These are phyloP conservation scores for Aspergillus tamarii DNA, from an alignment of 2,329 filamentous ascomycete species.

Conservation along the genomic window DNA sequence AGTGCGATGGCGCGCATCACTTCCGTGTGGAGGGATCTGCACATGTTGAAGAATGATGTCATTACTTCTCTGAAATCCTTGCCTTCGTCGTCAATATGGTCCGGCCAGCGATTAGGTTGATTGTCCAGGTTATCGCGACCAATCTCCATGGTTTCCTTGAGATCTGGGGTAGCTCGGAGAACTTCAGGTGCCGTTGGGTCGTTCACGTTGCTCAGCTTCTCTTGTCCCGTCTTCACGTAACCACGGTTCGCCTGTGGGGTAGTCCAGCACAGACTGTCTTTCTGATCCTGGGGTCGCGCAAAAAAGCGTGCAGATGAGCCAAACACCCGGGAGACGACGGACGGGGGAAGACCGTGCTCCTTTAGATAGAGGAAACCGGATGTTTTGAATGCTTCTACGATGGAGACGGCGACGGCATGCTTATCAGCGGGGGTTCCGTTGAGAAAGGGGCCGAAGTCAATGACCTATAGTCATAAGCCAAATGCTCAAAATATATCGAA, in stretches of 20 bases:
- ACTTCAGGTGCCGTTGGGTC: conserved; percentile 62
- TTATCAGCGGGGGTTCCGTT: conserved; percentile 64
- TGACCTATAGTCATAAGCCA: conserved; percentile 57
- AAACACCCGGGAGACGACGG: conserved; percentile 66
- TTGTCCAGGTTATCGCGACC: conserved; percentile 62
- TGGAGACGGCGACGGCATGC: conserved; percentile 67
- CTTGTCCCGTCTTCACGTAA: conserved; percentile 70
- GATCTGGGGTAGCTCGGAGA: conserved; percentile 54
- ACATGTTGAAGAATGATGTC: conserved; percentile 73
- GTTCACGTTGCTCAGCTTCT: conserved; percentile 67
- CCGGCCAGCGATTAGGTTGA: conserved; percentile 78
- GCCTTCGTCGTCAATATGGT: conserved; percentile 55
- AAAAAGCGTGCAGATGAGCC: conserved; percentile 72
- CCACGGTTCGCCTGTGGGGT: conserved; percentile 73
- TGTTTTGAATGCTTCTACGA: conserved; percentile 79
- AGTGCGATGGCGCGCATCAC: conserved; percentile 84
- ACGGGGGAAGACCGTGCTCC: conserved; percentile 71
- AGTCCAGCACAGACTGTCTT: conserved; percentile 71
- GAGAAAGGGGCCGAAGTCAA: conserved; percentile 77
- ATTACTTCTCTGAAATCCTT: conserved; percentile 71
- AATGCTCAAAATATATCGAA: background rate
- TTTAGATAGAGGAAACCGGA: conserved; percentile 89
- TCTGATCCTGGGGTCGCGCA: conserved; percentile 61
- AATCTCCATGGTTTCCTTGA: conserved; percentile 66
- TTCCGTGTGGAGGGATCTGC: conserved; percentile 72